Conservation (phyloP, 257 asterid genomes). For the Galeopsis tetrahit region DNA sequence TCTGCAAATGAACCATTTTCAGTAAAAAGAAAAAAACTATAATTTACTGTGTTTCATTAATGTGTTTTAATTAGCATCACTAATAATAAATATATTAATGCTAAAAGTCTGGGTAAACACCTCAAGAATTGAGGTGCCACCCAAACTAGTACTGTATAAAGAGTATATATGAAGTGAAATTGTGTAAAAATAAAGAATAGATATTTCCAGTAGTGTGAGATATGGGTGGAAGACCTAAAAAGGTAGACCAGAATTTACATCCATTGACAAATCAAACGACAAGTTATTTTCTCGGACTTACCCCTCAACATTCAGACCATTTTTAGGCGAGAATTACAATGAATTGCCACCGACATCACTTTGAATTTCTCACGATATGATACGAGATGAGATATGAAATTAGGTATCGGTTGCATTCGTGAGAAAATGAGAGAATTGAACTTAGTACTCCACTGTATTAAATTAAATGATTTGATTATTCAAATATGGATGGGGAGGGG, state of each 20-base stretch:
- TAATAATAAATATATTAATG: too few relatives aligned
- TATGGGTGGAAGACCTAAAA: background rate
- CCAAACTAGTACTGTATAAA: too few relatives aligned
- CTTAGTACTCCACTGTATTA: too few relatives aligned
- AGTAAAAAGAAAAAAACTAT: too few relatives aligned
- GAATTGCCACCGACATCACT: slow-evolving; percentile 33
- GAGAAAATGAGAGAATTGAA: background rate
- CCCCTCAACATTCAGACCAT: slow-evolving; percentile 27
- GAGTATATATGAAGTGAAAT: too few relatives aligned
- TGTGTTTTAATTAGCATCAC: too few relatives aligned
- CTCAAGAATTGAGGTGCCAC: too few relatives aligned
- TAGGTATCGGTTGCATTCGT: background rate
- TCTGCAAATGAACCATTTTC: too few relatives aligned
- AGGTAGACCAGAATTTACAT: slow-evolving; percentile 10
- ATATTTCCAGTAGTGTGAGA: background rate
- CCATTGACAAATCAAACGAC: slow-evolving; percentile 32
- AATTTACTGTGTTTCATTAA: too few relatives aligned
- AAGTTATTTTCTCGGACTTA: slow-evolving; percentile 36
- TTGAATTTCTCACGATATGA: slow-evolving; percentile 7
- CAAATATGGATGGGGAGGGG: background rate
- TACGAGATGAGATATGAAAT: background rate
- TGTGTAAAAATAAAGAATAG: background rate
- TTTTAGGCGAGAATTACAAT: slow-evolving; percentile 26
- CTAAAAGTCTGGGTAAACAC: too few relatives aligned
- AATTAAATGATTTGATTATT: slow-evolving; percentile 32